Percentiles rank a stretch among this genome's conserved stretches.
Evolutionary conservation across 352 stramenopile species (phyloP).

Genomic region (Phytophthora fragariaefolia): DNA sequence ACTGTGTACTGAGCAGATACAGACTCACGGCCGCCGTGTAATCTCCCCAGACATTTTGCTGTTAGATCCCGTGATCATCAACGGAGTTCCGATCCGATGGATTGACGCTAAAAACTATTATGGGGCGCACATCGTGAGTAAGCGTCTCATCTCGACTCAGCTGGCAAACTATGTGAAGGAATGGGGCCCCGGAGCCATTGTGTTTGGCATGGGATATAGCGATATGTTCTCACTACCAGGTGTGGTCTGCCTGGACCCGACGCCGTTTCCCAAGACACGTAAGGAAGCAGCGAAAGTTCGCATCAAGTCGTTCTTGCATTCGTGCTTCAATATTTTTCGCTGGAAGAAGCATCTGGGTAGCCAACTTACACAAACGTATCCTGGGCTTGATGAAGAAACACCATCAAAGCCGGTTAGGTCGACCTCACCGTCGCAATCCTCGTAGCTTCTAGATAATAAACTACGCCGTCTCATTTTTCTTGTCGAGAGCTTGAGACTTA

Average conservation of each 20-base stretch:
- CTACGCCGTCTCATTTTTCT: no score
- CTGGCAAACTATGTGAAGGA: slow-evolving; percentile 87
- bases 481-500: no score
- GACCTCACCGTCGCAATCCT: background rate
- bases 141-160: slow-evolving; percentile 84
- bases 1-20: slow-evolving; percentile 67
- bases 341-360: slow-evolving; percentile 85
- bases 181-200: slow-evolving; percentile 83
- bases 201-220: slow-evolving; percentile 89
- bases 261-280: slow-evolving; percentile 79
- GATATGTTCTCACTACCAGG: slow-evolving; percentile 88
- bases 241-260: slow-evolving; percentile 85
- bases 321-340: slow-evolving; percentile 68
- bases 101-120: slow-evolving; percentile 92
- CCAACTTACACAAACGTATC: slow-evolving; percentile 78
- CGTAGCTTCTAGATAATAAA: background rate
- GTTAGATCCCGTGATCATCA: slow-evolving; percentile 83
- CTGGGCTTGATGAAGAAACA: slow-evolving; percentile 17
- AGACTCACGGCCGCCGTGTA: slow-evolving; percentile 69
- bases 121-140: slow-evolving; percentile 88
- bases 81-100: slow-evolving; percentile 86
- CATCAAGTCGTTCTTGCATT: slow-evolving; percentile 79
- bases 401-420: slow-evolving; percentile 10
- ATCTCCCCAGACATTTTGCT: slow-evolving; percentile 86
- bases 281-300: slow-evolving; percentile 76